phyloP scores from a whole-genome alignment of 2,329 filamentous ascomycete species.

The Chalaropsis ovoidea region DNA sequence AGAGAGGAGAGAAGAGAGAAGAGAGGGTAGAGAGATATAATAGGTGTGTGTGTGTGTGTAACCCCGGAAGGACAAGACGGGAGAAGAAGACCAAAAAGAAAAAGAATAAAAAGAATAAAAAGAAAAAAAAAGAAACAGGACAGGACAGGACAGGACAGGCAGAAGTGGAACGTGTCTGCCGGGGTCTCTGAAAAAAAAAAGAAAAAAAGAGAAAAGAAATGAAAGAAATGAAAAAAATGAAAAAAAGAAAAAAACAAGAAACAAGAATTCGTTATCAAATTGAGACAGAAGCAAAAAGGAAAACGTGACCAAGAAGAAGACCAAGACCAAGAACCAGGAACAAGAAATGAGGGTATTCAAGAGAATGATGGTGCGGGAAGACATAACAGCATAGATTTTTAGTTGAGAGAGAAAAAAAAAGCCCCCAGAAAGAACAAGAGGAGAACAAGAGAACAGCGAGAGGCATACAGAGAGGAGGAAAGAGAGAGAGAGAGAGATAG shows the following conservation, averaged over 20 bases:
- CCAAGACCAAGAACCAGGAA: slow-evolving; percentile 13
- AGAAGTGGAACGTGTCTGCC: no score
- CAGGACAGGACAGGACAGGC: no score
- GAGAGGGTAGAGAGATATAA: no score
- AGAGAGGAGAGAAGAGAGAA: background rate
- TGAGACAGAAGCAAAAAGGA: slow-evolving; percentile 17
- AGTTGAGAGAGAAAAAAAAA: background rate
- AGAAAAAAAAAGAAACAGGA: no score
- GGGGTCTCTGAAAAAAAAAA: background rate
- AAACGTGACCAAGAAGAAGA: slow-evolving; percentile 4
- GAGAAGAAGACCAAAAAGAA: background rate
- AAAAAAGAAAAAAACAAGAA: background rate
- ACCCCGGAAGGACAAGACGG: background rate
- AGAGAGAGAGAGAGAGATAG: background rate
- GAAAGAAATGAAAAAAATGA: background rate
- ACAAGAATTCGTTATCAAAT: slow-evolving; percentile 11
- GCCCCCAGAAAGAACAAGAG: background rate
- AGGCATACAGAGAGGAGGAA: no score
- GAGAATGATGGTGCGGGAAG: background rate
- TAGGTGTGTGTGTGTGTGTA: no score
- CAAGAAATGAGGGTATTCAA: slow-evolving; percentile 9
- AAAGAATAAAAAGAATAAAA: slow-evolving; percentile 13
- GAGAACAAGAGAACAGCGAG: no score
- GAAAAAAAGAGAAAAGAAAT: background rate
- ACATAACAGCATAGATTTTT: slow-evolving; percentile 17